phyloP scores from a whole-genome alignment of 805 yeast species.

The Lachancea meyersii region DNA sequence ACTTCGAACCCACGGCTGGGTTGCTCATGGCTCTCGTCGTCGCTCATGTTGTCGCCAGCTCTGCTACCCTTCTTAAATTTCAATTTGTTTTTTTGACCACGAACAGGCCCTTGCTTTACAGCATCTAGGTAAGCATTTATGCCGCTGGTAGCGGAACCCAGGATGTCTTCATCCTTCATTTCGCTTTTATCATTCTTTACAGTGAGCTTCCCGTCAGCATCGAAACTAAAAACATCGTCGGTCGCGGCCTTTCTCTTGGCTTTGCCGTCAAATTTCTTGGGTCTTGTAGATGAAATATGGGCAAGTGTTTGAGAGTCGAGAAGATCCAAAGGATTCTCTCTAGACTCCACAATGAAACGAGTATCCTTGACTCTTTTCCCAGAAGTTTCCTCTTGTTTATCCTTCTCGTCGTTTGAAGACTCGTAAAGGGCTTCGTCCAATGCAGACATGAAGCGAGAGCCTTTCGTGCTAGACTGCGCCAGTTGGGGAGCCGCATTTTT shows the following conservation, averaged over 20 bases:
- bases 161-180: constrained; percentile 39
- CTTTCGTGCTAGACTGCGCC: constrained; percentile 23
- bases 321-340: constrained; percentile 80
- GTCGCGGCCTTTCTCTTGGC: constrained; percentile 29
- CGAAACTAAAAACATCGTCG: constrained; percentile 30
- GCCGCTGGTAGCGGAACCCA: constrained; percentile 46
- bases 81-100: constrained; percentile 88
- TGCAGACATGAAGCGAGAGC: constrained; percentile 68
- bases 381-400: constrained; percentile 36
- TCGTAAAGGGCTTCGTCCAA: constrained; percentile 90
- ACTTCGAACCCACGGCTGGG: constrained; percentile 18
- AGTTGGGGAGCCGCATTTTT: constrained; percentile 17
- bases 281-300: constrained; percentile 83
- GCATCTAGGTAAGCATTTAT: constrained; percentile 93
- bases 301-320: constrained; percentile 80
- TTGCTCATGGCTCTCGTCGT: constrained; percentile 38
- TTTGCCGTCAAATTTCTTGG: constrained; percentile 48
- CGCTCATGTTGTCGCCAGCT: constrained; percentile 48
- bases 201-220: constrained; percentile 32
- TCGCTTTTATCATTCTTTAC: constrained; percentile 30
- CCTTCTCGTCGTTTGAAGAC: constrained; percentile 52
- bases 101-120: constrained; percentile 83
- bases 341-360: constrained; percentile 70
- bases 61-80: constrained; percentile 68
- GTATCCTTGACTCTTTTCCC: constrained; percentile 29